These are phyloP conservation scores for Euphorbia peplus DNA, from an alignment of 345 rosid genomes.

Conservation along the genomic window DNA sequence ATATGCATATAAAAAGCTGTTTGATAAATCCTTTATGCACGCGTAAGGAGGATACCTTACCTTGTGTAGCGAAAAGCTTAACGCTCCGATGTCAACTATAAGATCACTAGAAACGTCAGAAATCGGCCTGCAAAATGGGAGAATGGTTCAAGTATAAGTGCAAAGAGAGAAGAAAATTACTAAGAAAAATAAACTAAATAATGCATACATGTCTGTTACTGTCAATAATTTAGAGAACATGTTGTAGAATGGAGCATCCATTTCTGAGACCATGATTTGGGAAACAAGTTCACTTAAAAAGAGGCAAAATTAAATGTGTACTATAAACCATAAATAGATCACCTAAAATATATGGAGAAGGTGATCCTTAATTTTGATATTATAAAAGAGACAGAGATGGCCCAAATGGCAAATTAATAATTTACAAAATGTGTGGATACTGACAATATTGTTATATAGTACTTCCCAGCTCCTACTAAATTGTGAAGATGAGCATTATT, in stretches of 20 bases:
- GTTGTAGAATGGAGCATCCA: constrained; percentile 32
- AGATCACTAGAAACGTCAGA: constrained; percentile 97
- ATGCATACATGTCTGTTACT: constrained; percentile 39
- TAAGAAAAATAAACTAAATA: constrained; percentile 12
- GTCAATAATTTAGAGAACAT: constrained; percentile 40
- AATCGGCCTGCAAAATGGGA: constrained; percentile 73
- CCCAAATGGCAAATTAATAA: constrained; percentile 36
- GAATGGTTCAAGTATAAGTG: constrained; percentile 12
- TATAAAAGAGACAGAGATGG: constrained; percentile 34
- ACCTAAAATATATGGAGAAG: constrained; percentile 19
- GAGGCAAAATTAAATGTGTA: too few relatives aligned
- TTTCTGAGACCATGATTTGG: constrained; percentile 23
- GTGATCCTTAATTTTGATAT: constrained; percentile 27
- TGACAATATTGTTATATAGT: constrained; percentile 7
- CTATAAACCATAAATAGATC: neutral
- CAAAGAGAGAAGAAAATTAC: constrained; percentile 16
- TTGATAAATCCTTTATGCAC: neutral
- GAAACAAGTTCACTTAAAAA: constrained; percentile 3
- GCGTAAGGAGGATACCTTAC: constrained; percentile 32
- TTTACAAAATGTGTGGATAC: constrained; percentile 23
- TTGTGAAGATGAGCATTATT: constrained; percentile 1
- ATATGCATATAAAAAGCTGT: too few relatives aligned
- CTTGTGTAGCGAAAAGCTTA: constrained; percentile 90
- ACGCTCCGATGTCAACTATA: constrained; percentile 72
- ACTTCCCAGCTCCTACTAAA: constrained; percentile 4